These are phyloP conservation scores for Fusarium compactum DNA, from an alignment of 2,329 filamentous ascomycete species.

Conservation along the genomic window DNA sequence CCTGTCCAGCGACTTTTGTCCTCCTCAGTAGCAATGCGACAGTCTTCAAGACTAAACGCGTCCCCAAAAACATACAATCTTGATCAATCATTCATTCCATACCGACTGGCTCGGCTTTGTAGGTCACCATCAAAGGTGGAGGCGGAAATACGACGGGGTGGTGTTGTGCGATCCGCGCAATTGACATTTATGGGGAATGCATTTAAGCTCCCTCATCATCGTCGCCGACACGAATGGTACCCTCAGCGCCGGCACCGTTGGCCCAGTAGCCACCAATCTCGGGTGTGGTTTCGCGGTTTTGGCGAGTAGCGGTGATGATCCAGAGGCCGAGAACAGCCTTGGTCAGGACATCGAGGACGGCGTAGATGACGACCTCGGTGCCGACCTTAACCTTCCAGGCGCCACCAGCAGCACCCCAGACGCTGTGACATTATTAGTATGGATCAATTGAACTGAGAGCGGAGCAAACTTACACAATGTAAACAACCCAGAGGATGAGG, in stretches of 20 bases:
- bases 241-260: slow-evolving; percentile 52
- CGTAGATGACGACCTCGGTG: slow-evolving; percentile 49
- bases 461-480: slow-evolving; percentile 45
- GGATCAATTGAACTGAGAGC: background rate
- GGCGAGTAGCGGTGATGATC: slow-evolving; percentile 53
- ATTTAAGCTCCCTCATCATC: slow-evolving; percentile 50
- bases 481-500: slow-evolving; percentile 47
- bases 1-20: background rate
- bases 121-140: background rate
- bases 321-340: slow-evolving; percentile 49
- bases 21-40: background rate
- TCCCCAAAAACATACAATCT: slow-evolving; percentile 11
- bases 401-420: slow-evolving; percentile 48
- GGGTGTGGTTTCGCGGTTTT: slow-evolving; percentile 53
- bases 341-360: slow-evolving; percentile 49
- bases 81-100: slow-evolving; percentile 7
- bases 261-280: slow-evolving; percentile 57
- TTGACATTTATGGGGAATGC: background rate
- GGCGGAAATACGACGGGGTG: background rate
- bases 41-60: background rate
- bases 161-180: background rate
- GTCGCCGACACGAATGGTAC: slow-evolving; percentile 56
- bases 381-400: slow-evolving; percentile 46
- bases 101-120: background rate
- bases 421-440: slow-evolving; percentile 23